Evolutionary conservation across 352 stramenopile species (phyloP), one percentile per base, ranked within the genome.

Genomic region (Phytophthora lateralis): DNA sequence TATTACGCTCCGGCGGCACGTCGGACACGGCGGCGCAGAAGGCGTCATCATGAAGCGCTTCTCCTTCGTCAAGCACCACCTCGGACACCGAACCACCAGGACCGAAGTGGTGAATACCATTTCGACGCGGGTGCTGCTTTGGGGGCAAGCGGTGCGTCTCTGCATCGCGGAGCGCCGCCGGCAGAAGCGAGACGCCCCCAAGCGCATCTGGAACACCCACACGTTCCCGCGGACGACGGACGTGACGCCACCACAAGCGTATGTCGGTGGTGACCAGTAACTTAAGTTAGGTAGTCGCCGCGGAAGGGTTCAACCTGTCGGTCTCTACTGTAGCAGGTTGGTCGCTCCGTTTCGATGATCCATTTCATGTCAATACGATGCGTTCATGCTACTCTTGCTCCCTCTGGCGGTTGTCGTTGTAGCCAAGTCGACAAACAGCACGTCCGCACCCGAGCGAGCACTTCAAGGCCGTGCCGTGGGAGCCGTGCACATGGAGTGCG

Each of bases 61-160:
- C 48, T 89, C 78, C 50, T 88, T 89, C 54, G 77, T 88, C 48
- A 78, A 77, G 45, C 77, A 88, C 45, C 77, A 89, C 37, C 80
- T 90, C 62, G 64, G 74, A 14, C 46, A 53, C 29, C 73, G 76
- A 5, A 53, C 54, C 34, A 61, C 75, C 26, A 80, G 65, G 17
- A 66, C 77, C 3, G 77, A 85, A 37, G 63, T 89, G 32, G 61
- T 86, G 53, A 77, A 88, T 48, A 77, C 77, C 35, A 81, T 89
- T 53, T 88, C 80, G 38, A 86, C 75, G 42, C 75, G 75, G 45
- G 77, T 89, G 24, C 82, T 89, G 58, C 66, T 89, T 11, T 89
- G 80, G 77, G 80, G 80, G 1, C 77, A 89, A 39, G 80, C 80
- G 0, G 60, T 89, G 54, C 69, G 74, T 21, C 81, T 80, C 30